These are phyloP conservation scores for Arachnomyces sp. DNA, from an alignment of 2,329 filamentous ascomycete species.

Conservation along the genomic window DNA sequence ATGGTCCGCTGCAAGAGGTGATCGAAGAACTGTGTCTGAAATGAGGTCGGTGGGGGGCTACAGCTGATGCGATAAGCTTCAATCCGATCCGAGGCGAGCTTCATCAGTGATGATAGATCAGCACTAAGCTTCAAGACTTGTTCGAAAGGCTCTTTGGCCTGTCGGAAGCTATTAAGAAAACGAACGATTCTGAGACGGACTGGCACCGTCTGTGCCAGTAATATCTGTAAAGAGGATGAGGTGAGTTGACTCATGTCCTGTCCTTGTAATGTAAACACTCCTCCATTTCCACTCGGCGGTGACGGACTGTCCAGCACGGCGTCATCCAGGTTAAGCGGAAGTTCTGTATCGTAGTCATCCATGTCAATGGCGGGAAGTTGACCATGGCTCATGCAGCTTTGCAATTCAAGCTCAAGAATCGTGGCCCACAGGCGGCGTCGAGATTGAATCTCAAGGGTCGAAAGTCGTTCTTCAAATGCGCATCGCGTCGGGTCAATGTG, in stretches of 20 bases:
- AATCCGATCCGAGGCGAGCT: background rate
- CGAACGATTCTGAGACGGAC: constrained; percentile 38
- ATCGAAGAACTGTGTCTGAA: constrained; percentile 8
- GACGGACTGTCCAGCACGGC: too few relatives aligned
- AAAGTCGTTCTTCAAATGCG: too few relatives aligned
- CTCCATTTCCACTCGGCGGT: too few relatives aligned
- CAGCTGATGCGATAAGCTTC: background rate
- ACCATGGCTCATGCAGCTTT: constrained; percentile 5
- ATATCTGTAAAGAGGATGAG: constrained; percentile 44
- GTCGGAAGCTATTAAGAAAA: constrained; percentile 41
- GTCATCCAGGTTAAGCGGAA: constrained; percentile 1
- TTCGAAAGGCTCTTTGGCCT: constrained; percentile 32
- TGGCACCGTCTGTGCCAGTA: constrained; percentile 37
- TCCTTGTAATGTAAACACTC: too few relatives aligned
- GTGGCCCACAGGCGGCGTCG: constrained; percentile 6
- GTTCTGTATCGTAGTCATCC: constrained; percentile 3
- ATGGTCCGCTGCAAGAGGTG: constrained; percentile 9
- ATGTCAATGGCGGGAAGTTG: constrained; percentile 2
- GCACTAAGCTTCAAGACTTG: constrained; percentile 41
- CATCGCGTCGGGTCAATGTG: constrained; percentile 30
- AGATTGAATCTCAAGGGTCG: constrained; percentile 1
- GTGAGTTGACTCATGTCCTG: constrained; percentile 33
- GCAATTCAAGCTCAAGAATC: constrained; percentile 5
- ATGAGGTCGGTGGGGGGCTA: background rate
- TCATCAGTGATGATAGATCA: constrained; percentile 28